Evolutionary conservation across 441 rosid genomes (phyloP).

Genomic region (Adansonia rubrostipa): DNA sequence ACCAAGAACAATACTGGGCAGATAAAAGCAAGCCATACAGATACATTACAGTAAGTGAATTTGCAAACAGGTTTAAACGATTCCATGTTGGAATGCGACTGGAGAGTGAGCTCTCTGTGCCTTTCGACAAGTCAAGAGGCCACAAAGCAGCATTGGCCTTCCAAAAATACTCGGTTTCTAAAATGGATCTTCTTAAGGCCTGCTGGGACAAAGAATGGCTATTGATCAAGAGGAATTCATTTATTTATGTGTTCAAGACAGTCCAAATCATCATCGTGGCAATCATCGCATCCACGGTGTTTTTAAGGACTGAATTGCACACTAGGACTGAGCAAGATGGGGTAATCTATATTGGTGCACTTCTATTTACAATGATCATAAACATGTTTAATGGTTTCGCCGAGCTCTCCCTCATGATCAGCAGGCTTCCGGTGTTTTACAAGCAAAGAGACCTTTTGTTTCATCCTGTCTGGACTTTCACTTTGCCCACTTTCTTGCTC

Average conservation of each 20-base stretch:
- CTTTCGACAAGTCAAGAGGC: conserved; percentile 55
- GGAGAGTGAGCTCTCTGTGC: conserved; percentile 59
- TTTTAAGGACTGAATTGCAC: conserved; percentile 58
- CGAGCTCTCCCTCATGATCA: conserved; percentile 62
- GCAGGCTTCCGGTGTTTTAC: conserved; percentile 86
- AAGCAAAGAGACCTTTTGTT: conserved; percentile 88
- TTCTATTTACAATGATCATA: conserved; percentile 59
- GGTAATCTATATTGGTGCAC: conserved; percentile 56
- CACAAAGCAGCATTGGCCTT: conserved; percentile 79
- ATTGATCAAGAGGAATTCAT: conserved; percentile 68
- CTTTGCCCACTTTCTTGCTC: conserved; percentile 69
- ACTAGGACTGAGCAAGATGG: conserved; percentile 57
- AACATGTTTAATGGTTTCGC: conserved; percentile 88
- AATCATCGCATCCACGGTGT: conserved; percentile 65
- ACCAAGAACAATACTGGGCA: conserved; percentile 88
- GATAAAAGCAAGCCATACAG: conserved; percentile 57
- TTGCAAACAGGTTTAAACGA: conserved; percentile 56
- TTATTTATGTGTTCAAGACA: conserved; percentile 65
- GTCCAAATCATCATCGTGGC: conserved; percentile 71
- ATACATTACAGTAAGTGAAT: conserved; percentile 66
- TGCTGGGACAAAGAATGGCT: conserved; percentile 88
- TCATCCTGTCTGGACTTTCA: conserved; percentile 83
- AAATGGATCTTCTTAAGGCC: conserved; percentile 62
- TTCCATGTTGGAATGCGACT: conserved; percentile 69
- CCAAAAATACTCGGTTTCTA: conserved; percentile 59